A percentile compares a stretch with the other conserved stretches of the same genome.
Evolutionary conservation across 805 yeast genomes (phyloP).

Genomic region (Yarrowia divulgata): DNA sequence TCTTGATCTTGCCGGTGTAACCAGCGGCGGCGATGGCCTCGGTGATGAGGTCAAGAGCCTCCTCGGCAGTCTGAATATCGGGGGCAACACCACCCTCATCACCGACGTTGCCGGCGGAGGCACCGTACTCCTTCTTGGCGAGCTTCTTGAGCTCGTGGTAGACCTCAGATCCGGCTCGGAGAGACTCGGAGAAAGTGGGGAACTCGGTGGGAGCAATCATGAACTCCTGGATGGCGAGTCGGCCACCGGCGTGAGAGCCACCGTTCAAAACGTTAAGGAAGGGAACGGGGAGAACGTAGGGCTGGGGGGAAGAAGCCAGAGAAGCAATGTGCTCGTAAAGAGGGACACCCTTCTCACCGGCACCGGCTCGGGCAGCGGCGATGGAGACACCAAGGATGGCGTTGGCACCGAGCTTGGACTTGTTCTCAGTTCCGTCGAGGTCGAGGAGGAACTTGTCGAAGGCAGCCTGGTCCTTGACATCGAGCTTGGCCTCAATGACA

Average conservation of each 20-base stretch:
- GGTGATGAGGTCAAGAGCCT: conserved; percentile 93
- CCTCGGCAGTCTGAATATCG: conserved; percentile 91
- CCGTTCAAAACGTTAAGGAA: conserved; percentile 98
- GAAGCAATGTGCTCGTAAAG: conserved; percentile 90
- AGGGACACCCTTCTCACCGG: conserved; percentile 93
- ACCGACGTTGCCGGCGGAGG: conserved; percentile 99
- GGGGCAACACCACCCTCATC: conserved; percentile 99
- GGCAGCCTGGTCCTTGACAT: conserved; percentile 84
- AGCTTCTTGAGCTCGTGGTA: conserved; percentile 94
- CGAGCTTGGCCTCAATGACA: conserved; percentile 76
- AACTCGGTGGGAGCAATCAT: conserved; percentile 98
- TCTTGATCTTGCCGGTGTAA: conserved; percentile 88
- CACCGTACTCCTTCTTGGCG: conserved; percentile 95
- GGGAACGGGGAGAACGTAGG: conserved; percentile 97
- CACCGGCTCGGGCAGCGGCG: conserved; percentile 97
- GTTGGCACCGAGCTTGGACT: conserved; percentile 97
- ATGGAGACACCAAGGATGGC: conserved; percentile 98
- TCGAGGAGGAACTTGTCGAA: conserved; percentile 83
- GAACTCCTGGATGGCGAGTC: conserved; percentile 98
- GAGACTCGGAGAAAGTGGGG: conserved; percentile 88
- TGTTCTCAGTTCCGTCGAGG: conserved; percentile 97
- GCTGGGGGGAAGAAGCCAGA: conserved; percentile 75
- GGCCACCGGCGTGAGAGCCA: conserved; percentile 99
- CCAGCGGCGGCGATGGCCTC: conserved; percentile 93
- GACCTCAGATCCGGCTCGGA: conserved; percentile 97